Conservation (phyloP, 768 basidiomycete genomes). For the Amanita exitialis region DNA sequence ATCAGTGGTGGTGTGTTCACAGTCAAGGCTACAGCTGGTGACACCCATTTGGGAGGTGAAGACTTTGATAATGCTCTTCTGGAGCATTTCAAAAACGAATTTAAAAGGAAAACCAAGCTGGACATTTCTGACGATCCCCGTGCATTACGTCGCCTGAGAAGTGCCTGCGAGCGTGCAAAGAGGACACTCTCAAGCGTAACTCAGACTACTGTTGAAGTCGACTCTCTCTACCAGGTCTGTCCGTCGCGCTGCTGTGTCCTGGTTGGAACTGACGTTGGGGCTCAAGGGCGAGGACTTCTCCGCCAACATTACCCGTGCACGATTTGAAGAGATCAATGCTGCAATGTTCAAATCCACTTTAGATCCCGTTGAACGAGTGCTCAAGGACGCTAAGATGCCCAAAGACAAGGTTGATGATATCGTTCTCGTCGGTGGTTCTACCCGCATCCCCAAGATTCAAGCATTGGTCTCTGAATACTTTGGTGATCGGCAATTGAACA, state of each 20-base stretch:
- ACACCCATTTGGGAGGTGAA: constrained; percentile 99
- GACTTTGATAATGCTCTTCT: constrained; percentile 98
- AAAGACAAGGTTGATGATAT: constrained; percentile 98
- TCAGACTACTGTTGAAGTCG: constrained; percentile 98
- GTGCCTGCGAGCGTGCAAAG: constrained; percentile 99
- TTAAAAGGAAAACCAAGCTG: constrained; percentile 94
- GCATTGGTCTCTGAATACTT: constrained; percentile 98
- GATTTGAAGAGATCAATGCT: constrained; percentile 99
- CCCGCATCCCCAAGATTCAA: constrained; percentile 99
- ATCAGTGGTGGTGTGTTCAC: constrained; percentile 98
- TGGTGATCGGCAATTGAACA: constrained; percentile 95
- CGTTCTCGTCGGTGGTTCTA: constrained; percentile 98
- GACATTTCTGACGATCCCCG: constrained; percentile 97
- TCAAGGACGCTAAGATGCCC: constrained; percentile 98
- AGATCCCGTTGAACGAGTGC: constrained; percentile 97
- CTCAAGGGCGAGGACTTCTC: constrained; percentile 92
- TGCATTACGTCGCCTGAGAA: constrained; percentile 90
- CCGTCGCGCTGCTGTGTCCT: background rate
- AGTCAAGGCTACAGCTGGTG: constrained; percentile 98
- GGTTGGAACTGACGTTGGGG: background rate
- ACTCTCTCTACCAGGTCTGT: constrained; percentile 89
- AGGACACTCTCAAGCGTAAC: constrained; percentile 96
- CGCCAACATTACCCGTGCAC: constrained; percentile 97
- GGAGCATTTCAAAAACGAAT: constrained; percentile 99
- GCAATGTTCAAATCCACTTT: constrained; percentile 91